phyloP scores from a whole-genome alignment of 371 early-diverging fungal species.

The Parasitella parasitica region DNA sequence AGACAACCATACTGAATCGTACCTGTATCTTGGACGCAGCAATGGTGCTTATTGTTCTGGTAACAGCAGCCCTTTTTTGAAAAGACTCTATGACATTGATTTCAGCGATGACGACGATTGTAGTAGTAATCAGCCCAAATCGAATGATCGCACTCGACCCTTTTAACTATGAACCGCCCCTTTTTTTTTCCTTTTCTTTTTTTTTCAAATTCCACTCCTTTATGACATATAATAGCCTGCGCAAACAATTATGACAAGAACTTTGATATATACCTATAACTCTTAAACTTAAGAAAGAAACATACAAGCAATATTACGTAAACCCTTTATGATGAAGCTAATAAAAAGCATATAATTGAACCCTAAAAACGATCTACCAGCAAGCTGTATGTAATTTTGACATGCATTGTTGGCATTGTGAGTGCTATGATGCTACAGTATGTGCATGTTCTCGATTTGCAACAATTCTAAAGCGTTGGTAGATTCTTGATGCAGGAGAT shows the following conservation, averaged over 20 bases:
- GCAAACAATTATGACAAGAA: not conserved
- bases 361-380: too few relatives aligned
- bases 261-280: not conserved
- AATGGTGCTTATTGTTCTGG: not conserved
- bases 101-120: constrained; percentile 3
- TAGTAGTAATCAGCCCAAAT: not conserved
- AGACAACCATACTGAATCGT: not conserved
- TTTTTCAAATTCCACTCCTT: not conserved
- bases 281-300: not conserved
- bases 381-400: too few relatives aligned
- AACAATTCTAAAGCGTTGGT: not conserved
- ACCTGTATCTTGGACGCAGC: not conserved
- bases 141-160: not conserved
- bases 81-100: too few relatives aligned
- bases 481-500: not conserved
- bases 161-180: not conserved
- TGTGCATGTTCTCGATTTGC: not conserved
- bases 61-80: not conserved
- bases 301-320: not conserved
- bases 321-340: not conserved
- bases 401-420: too few relatives aligned
- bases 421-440: too few relatives aligned
- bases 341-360: too few relatives aligned
- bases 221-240: not conserved
- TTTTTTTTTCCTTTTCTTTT: not conserved